Evolutionary conservation across 2,329 filamentous ascomycete genomes (phyloP), one percentile per base, ranked within the genome.

Genomic region (Diaporthe sp.): DNA sequence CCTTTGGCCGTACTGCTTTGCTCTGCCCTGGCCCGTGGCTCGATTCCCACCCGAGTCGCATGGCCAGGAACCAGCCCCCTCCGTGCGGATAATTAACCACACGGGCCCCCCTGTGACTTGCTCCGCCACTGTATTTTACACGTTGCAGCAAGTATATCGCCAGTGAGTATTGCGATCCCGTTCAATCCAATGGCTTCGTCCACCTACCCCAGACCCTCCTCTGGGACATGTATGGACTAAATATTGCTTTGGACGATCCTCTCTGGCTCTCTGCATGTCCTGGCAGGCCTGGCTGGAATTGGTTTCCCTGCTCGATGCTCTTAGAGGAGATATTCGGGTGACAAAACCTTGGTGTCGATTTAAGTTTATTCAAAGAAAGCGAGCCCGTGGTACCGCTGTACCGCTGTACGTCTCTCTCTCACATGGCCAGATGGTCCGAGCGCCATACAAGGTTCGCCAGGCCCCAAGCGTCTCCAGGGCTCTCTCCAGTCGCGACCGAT

Each of bases 401-500:
- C 42, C 39, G 15, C 17, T n/a, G n/a, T 25, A 28, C 51, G 7
- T 22, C 46, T 28, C 28, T 17, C 60, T 46, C 39, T 31, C n/a
- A 2, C 42, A 46, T 42, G 15, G 42, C 31, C 60, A 10, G 22
- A 25, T 70, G 65, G 65, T 22, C 65, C 65, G 49, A 42, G 65
- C 65, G 49, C 65, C 34, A 10, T 55, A 70, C 49, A 55, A 70
- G 65, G 65, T 55, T 70, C 65, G 49, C 65, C 65, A 70, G 65
- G 65, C 12, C 65, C 49, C 46, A 70, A 55, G 49, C 65, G 65
- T 55, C 65, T 39, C 49, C 65, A 70, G 49, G 31, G 34, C 65
- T 37, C 46, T 70, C 65, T 70, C 49, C 65, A 70, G 71, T 70
- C 74, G 74, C 74, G 61, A 76, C 51, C 49, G 49, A 55, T 39